A percentile compares a stretch with the other conserved stretches of the same genome.
Conservation (phyloP, 1,139 yeast genomes). For the Suzukiozyma palmioleophila region DNA sequence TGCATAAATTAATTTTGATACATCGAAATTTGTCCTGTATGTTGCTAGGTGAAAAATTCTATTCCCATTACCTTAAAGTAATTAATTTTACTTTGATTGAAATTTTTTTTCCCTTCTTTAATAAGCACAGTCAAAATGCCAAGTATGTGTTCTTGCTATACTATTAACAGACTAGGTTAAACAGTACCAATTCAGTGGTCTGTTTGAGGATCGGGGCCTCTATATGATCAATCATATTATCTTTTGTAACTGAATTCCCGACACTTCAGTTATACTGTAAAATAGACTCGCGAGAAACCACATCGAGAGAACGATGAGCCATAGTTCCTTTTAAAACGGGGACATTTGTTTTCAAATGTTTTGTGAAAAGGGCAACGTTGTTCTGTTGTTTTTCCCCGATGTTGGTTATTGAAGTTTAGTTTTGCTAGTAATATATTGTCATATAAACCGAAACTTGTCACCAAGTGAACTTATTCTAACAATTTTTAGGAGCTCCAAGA, state of each 20-base stretch:
- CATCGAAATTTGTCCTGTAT: too few species aligned
- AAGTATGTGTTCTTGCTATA: constrained; percentile 39
- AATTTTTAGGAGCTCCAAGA: constrained; percentile 82
- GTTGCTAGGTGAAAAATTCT: constrained; percentile 7
- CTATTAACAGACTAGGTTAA: background rate
- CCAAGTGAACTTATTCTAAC: constrained; percentile 22
- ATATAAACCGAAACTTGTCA: background rate
- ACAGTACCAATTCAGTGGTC: background rate
- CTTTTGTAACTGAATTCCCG: constrained; percentile 72
- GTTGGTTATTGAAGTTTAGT: background rate
- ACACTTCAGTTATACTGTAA: constrained; percentile 61
- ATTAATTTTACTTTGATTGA: background rate
- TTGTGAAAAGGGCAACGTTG: background rate
- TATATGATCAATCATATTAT: constrained; percentile 18
- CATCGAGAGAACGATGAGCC: too few species aligned
- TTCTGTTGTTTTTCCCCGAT: constrained; percentile 6
- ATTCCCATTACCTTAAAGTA: too few species aligned
- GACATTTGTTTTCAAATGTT: too few species aligned
- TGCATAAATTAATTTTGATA: too few species aligned
- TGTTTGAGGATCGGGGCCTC: constrained; percentile 74
- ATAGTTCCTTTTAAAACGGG: too few species aligned
- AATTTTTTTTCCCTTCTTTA: constrained; percentile 8
- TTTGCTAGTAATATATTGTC: background rate
- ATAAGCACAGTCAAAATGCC: constrained; percentile 39
- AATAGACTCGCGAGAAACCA: too few species aligned